Conservation (phyloP, 352 stramenopile species). For the Phytophthora kernoviae region DNA sequence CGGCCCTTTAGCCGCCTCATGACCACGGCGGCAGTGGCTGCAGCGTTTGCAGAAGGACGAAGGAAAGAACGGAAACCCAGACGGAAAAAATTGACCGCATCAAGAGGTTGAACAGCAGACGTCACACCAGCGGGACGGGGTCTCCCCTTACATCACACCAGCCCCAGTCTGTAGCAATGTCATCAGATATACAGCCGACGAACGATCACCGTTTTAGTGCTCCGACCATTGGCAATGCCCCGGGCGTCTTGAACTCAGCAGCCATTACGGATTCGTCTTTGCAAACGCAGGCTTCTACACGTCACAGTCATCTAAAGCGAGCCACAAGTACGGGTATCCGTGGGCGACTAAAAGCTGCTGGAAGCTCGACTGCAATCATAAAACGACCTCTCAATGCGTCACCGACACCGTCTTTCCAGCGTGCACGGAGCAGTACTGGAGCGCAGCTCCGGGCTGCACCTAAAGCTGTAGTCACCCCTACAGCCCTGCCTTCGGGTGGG, state of each 20-base stretch:
- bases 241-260: neutral
- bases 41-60: slow-evolving; percentile 28
- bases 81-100: slow-evolving; percentile 5
- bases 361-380: neutral
- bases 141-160: slow-evolving; percentile 5
- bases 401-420: slow-evolving; percentile 14
- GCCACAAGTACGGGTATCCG: slow-evolving; percentile 25
- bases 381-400: slow-evolving; percentile 15
- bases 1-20: slow-evolving; percentile 23
- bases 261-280: slow-evolving; percentile 8
- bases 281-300: slow-evolving; percentile 12
- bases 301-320: slow-evolving; percentile 20
- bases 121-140: slow-evolving; percentile 19
- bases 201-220: slow-evolving; percentile 16
- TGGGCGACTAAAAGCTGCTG: slow-evolving; percentile 18
- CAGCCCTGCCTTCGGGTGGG: slow-evolving; percentile 4
- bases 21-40: slow-evolving; percentile 29
- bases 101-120: slow-evolving; percentile 16
- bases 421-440: slow-evolving; percentile 11
- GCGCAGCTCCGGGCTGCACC: slow-evolving; percentile 17
- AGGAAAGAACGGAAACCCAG: slow-evolving; percentile 14
- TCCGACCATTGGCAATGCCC: neutral
- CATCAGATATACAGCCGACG: neutral
- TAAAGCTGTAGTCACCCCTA: slow-evolving; percentile 12
- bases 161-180: neutral